These are phyloP conservation scores for Solanum ossicruentum DNA, from an alignment of 257 asterid genomes.

Conservation along the genomic window DNA sequence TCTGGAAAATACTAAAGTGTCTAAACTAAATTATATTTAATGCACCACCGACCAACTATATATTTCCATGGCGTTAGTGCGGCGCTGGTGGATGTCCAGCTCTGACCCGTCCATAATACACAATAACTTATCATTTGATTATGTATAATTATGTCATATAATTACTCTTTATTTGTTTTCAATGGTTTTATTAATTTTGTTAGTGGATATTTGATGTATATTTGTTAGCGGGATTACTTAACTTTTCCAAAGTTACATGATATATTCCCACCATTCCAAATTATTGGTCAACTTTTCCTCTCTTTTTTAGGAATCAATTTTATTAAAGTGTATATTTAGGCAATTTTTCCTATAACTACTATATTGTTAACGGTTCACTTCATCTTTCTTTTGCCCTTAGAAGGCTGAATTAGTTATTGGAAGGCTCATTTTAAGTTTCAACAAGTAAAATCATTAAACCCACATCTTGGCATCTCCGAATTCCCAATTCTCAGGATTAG, in stretches of 20 bases:
- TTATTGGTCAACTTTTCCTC: background rate
- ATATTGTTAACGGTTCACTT: background rate
- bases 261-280: no score
- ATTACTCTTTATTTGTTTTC: background rate
- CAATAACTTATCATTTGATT: background rate
- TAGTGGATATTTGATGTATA: background rate
- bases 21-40: background rate
- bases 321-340: background rate
- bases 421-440: background rate
- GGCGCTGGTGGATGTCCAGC: background rate
- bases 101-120: background rate
- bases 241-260: background rate
- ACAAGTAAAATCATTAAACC: background rate
- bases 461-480: no score
- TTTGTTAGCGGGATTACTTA: background rate
- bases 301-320: background rate
- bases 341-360: no score
- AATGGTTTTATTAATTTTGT: background rate
- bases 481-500: no score
- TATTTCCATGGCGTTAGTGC: background rate
- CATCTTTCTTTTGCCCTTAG: no score
- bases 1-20: background rate
- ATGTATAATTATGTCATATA: background rate
- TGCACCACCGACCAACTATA: background rate
- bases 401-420: background rate